These are phyloP conservation scores for Eustoma russellianum DNA, from an alignment of 257 asterid genomes.

Conservation along the genomic window DNA sequence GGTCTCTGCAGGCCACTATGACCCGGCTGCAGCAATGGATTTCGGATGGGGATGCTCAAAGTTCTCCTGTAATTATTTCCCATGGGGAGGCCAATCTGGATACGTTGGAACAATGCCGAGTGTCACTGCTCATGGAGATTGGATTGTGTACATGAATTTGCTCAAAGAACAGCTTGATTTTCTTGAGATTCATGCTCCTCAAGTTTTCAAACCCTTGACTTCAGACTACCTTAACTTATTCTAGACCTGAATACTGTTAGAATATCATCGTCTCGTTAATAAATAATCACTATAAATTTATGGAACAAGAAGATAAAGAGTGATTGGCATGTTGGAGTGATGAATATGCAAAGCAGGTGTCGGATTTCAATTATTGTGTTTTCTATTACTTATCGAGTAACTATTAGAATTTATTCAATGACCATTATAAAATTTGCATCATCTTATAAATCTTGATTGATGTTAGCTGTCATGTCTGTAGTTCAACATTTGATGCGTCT, in stretches of 20 bases:
- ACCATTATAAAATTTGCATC: too few species aligned
- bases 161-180: constrained; percentile 39
- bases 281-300: too few species aligned
- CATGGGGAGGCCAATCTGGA: constrained; percentile 60
- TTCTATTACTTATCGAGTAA: too few species aligned
- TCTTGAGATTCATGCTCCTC: constrained; percentile 30
- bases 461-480: too few species aligned
- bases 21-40: constrained; percentile 50
- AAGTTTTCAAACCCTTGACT: constrained; percentile 29
- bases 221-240: constrained; percentile 22
- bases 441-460: too few species aligned
- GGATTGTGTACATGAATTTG: constrained; percentile 56
- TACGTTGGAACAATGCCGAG: constrained; percentile 27
- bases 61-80: constrained; percentile 51
- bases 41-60: constrained; percentile 40
- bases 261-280: too few species aligned
- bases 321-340: too few species aligned
- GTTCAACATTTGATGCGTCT: too few species aligned
- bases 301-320: too few species aligned
- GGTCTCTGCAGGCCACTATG: constrained; percentile 43
- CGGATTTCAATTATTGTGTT: too few species aligned
- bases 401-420: too few species aligned
- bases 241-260: neutral
- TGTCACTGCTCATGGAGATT: constrained; percentile 34
- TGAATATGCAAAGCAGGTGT: too few species aligned